phyloP scores from a whole-genome alignment of 1,284 basidiomycete genomes.

The Ceratobasidium sp. region DNA sequence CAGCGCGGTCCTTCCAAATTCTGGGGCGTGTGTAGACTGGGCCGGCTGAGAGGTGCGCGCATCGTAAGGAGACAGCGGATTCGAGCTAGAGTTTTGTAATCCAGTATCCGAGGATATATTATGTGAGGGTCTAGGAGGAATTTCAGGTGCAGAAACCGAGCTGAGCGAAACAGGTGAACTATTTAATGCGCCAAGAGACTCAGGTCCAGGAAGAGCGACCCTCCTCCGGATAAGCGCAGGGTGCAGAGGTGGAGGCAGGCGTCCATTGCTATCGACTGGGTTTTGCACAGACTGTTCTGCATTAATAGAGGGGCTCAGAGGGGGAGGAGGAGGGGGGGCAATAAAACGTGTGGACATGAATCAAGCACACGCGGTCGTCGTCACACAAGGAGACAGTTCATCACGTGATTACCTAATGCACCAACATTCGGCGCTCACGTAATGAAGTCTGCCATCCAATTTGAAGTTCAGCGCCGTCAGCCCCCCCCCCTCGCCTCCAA shows the following conservation, averaged over 20 bases:
- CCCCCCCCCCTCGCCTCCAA: no score
- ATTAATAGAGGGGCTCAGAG: neutral
- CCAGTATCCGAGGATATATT: no score
- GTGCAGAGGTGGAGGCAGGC: constrained; percentile 24
- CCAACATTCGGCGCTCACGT: no score
- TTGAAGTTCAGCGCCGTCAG: no score
- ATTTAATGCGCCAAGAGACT: constrained; percentile 20
- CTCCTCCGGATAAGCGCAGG: constrained; percentile 26
- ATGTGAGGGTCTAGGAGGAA: constrained; percentile 22
- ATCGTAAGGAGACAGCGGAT: no score
- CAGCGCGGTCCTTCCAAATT: no score
- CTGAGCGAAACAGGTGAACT: constrained; percentile 7
- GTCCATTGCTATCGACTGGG: neutral
- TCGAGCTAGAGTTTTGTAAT: no score
- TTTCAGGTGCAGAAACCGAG: constrained; percentile 1
- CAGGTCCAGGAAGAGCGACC: neutral
- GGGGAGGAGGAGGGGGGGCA: constrained; percentile 5
- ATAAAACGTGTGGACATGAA: constrained; percentile 38
- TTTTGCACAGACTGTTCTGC: neutral
- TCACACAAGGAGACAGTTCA: neutral
- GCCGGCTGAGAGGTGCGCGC: no score
- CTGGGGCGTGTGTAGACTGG: no score
- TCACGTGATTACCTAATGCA: no score
- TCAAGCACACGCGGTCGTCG: neutral
- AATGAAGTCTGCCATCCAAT: no score